Conservation (phyloP, 306 rosid species). For the Fragaria vesca region DNA sequence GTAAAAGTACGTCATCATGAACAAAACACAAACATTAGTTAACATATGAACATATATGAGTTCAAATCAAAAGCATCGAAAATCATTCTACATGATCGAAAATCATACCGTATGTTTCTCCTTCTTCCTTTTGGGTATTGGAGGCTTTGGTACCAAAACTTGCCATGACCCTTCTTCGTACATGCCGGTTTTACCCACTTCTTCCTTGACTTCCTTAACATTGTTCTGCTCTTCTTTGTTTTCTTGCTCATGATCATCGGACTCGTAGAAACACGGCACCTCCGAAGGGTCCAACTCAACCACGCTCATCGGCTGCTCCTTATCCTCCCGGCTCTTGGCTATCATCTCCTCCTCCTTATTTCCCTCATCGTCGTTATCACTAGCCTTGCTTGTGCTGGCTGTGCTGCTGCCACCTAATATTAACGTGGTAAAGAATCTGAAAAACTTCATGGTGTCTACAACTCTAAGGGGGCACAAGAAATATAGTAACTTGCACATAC, state of each 20-base stretch:
- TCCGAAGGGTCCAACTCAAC: slow-evolving; percentile 27
- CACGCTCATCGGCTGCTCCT: slow-evolving; percentile 6
- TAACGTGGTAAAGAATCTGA: neutral
- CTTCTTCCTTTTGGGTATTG: neutral
- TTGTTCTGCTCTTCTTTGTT: neutral
- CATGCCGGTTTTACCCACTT: neutral
- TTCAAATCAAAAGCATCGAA: neutral
- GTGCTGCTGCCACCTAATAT: neutral
- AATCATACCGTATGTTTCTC: neutral
- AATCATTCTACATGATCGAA: neutral
- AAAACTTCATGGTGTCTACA: neutral
- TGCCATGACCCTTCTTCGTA: slow-evolving; percentile 17
- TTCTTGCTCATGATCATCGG: slow-evolving; percentile 18
- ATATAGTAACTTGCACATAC: slow-evolving; percentile 9
- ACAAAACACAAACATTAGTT: neutral
- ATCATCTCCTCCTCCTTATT: neutral
- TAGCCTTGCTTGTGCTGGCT: neutral
- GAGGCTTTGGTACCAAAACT: slow-evolving; percentile 5
- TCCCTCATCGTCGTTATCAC: neutral
- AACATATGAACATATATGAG: neutral
- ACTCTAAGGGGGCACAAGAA: neutral
- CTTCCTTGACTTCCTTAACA: neutral
- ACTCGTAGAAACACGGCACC: slow-evolving; percentile 15
- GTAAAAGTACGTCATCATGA: neutral
- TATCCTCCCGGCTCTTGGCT: slow-evolving; percentile 16